These are phyloP conservation scores for Xylaria palmicola DNA, from an alignment of 495 filamentous ascomycete genomes.

Conservation along the genomic window DNA sequence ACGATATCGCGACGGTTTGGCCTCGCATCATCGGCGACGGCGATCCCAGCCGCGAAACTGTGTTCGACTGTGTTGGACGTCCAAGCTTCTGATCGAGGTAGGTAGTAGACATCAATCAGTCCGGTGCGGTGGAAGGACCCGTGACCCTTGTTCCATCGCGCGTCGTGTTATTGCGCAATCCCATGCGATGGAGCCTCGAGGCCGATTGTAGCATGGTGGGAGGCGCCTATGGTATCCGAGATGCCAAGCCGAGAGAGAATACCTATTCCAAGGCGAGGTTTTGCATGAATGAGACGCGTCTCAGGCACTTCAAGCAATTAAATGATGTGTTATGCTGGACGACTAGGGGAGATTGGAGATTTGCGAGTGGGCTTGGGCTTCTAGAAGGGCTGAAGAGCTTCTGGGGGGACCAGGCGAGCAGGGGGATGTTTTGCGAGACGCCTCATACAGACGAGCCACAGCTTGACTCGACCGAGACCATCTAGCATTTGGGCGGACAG, in stretches of 20 bases:
- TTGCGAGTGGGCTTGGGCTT: slow-evolving; percentile 44
- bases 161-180: slow-evolving; percentile 45
- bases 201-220: slow-evolving; percentile 26
- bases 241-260: slow-evolving; percentile 23
- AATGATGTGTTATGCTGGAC: slow-evolving; percentile 46
- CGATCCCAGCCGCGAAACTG: slow-evolving; percentile 7
- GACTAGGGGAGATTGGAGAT: slow-evolving; percentile 29
- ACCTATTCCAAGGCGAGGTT: slow-evolving; percentile 27
- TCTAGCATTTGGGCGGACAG: too few species aligned
- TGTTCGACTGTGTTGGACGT: not conserved
- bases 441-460: slow-evolving; percentile 30
- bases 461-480: slow-evolving; percentile 9
- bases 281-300: slow-evolving; percentile 51
- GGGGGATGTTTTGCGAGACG: slow-evolving; percentile 23
- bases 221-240: slow-evolving; percentile 28
- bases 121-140: slow-evolving; percentile 21
- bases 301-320: slow-evolving; percentile 50
- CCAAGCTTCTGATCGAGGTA: not conserved
- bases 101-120: too few species aligned
- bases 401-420: slow-evolving; percentile 35
- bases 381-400: slow-evolving; percentile 46
- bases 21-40: slow-evolving; percentile 16
- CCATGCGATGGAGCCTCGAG: slow-evolving; percentile 40
- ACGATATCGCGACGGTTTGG: slow-evolving; percentile 3
- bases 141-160: slow-evolving; percentile 32